Base-by-base conservation (phyloP, 306 rosid genomes). In the Pyrus pyrifolia region DNA sequence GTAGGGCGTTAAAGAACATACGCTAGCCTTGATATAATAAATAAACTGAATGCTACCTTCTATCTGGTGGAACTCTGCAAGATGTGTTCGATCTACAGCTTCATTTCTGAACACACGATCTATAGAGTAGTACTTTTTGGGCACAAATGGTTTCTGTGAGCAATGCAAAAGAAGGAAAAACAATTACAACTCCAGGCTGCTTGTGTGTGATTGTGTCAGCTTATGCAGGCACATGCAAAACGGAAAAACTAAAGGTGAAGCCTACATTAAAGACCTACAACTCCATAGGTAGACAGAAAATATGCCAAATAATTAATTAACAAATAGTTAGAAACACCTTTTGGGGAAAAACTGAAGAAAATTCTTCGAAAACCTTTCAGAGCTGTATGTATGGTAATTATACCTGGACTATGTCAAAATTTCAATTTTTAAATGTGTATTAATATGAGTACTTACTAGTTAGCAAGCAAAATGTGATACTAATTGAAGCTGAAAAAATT, bases 91-190 rank as follows among this genome's bases (percentile, higher is more conserved):
- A 85, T 95, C 99, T 8, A 95, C 97, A 3, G 99, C 99, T 81
- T 95, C 99, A 82, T 95, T 95, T 82, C 99, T 88, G 85, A 95
- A 95, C 9, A 95, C 99, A 29, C 99, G 97, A 74, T 95, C 97
- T 63, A 95, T 95, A 33, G 99, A 95, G 90, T 88, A 92, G 83
- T 95, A 95, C 75, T 88, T 95, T 79, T 92, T 89, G 2, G 97
- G 97, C 60, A 78, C 44, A 85, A 95, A 95, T 45, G 97, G 93
- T 85, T 90, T 92, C 97, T 90, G 88, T 78, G 61, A 74, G 83
- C 49, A 80, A 69, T 80, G 35, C 55, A 57, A 59, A 62, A 61
- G 76, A 65, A 80, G 57, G n/a, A 19, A 76, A 70, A 53, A 60
- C 71, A 46, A 45, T 75, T 77, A 61, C 21, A 21, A 42, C 17